Base-by-base conservation (phyloP, 2,329 filamentous ascomycete genomes). In the Berkeleyomyces rouxiae region DNA sequence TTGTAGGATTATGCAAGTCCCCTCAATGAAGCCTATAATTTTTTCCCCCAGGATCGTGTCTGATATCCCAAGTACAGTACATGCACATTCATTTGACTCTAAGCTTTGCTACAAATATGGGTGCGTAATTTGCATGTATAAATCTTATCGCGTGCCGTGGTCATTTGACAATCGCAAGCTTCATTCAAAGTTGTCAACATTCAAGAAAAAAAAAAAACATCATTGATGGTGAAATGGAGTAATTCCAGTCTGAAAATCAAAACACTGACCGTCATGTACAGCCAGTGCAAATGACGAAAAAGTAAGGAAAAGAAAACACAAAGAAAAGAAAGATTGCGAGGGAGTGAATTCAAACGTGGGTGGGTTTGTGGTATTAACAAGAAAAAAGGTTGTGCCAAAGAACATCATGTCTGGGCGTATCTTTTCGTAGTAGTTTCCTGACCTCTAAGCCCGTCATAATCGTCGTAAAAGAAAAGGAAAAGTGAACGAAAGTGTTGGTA, bases 301-400 rank as follows among this genome's bases (percentile, higher is more conserved):
- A 53, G 57, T 55, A 31, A 59, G 58, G 42, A 23, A 39, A 57
- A 59, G 43, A 43, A 51, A 59, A n/a, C 23, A 51, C 44, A 49
- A 39, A 11, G 58, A 33, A 44, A 63, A 46, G 11, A 55, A 4
- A 7, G 5, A 13, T 55, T 10, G 11, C 51, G 37, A 55, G 51
- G n/a, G 36, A 55, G 51, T 39, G 23, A 23, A 23, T 23, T 23
- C 23, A 23, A 23, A 23, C 23, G 23, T 23, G 23, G 23, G 23
- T 23, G 23, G 23, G 33, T 39, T 7, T 55, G 16, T 31, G n/a
- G n/a, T 3, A 2, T 31, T 1, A 59, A 60, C 60, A 63, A 65
- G 57, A 65, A 61, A 61, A 65, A 62, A 47, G 55, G 59, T 60
- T 65, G 16, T 55, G 33, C 31, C 31, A 64, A 58, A 66, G 58